phyloP scores from a whole-genome alignment of 306 rosid species.

The Casuarina glauca region DNA sequence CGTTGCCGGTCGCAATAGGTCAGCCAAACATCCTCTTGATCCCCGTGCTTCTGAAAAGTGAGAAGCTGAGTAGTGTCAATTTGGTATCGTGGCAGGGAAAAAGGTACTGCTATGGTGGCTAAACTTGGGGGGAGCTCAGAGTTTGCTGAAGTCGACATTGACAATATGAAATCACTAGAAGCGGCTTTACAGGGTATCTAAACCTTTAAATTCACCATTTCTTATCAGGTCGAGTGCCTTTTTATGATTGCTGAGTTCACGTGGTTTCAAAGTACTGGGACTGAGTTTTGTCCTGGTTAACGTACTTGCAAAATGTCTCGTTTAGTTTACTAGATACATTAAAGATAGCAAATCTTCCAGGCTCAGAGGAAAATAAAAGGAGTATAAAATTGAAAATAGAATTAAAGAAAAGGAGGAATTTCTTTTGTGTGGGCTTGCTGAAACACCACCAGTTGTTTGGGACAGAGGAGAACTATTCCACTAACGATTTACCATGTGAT shows the following conservation, averaged over 20 bases:
- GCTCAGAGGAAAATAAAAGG: too few relatives aligned
- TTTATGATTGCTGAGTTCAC: too few relatives aligned
- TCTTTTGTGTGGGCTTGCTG: too few relatives aligned
- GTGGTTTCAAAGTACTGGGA: too few relatives aligned
- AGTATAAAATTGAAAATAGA: too few relatives aligned
- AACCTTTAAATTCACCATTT: too few relatives aligned
- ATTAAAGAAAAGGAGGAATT: too few relatives aligned
- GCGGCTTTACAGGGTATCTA: conserved; percentile 56
- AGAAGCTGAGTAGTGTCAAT: background rate
- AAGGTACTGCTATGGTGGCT: conserved; percentile 62
- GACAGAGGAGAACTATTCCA: background rate
- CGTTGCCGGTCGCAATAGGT: conserved; percentile 88
- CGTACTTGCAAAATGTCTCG: too few relatives aligned
- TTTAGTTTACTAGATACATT: too few relatives aligned
- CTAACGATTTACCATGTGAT: background rate
- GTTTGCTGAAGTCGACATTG: conserved; percentile 60
- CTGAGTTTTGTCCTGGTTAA: too few relatives aligned
- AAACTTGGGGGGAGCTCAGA: conserved; percentile 62
- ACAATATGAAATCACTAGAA: conserved; percentile 54
- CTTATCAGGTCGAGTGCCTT: too few relatives aligned
- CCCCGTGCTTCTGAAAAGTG: background rate
- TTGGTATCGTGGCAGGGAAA: conserved; percentile 52
- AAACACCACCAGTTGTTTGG: background rate
- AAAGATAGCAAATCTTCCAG: too few relatives aligned
- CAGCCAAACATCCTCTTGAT: background rate